Evolutionary conservation across 1,139 yeast genomes (phyloP), one percentile per base, ranked within the genome.

Genomic region (Debaryomyces sp.): DNA sequence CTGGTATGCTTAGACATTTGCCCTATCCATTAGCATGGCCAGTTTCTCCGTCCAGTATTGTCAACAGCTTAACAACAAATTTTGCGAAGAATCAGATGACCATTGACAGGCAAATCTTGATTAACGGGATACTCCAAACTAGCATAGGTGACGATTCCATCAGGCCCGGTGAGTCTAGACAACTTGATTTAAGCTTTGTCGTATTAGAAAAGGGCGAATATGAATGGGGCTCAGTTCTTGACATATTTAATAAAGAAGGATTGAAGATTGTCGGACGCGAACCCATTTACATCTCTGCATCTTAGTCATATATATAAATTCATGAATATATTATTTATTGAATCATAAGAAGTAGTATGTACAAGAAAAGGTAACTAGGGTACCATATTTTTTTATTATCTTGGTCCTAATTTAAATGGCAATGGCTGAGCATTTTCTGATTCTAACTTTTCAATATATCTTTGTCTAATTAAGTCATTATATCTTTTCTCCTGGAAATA

Each of bases 161-260:
- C 1, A 57, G 55, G 2, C 76, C 86, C 0, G 80, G 81, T 0
- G 75, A 68, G 23, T 60, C 71, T 0, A 50, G 66, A 8, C 68
- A 66, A 8, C 63, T 81, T 13, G 71, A 71, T 17, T 59, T 84
- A 45, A 85, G 89, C 5, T 78, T 85, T 48, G 77, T 84, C 18
- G 75, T 87, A 17, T 67, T 89, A 45, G 88, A 84, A 46, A 75
- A 77, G 38, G 96, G 96, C 1, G 87, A 83, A 48, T 88, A 84
- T 60, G 92, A 87, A 62, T 87, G 96, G 90, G 89, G 91, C 0
- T 78, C 84, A 0, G 67, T 87, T 2, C 73, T 88, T 53, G 96
- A 89, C 52, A 78, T 76, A 26, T 51, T 62, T 18, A 63, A 59
- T 38, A 59, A 55, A 38, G 57, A 56, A 39, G 54, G 45, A 18